Conservation (phyloP, 2,329 filamentous ascomycete genomes). For the Fusarium siculi region DNA sequence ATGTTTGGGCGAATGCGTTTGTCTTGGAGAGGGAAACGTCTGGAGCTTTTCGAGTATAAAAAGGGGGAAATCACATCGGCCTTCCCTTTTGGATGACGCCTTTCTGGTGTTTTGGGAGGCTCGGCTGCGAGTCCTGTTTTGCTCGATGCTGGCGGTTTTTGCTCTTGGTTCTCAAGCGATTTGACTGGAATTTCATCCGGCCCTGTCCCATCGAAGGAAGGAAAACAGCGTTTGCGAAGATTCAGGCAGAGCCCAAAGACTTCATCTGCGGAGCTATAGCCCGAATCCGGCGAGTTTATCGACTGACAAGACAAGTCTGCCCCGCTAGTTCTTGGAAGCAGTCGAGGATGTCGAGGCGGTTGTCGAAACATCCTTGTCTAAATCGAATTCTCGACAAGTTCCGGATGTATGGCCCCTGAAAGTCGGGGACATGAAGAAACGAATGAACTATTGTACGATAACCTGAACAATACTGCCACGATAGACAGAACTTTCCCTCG, state of each 20-base stretch:
- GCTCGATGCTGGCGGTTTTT: neutral
- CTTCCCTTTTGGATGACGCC: neutral
- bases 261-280: constrained; percentile 45
- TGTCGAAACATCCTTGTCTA: constrained; percentile 21
- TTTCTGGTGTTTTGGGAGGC: constrained; percentile 2
- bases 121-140: neutral
- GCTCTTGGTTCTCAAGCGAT: constrained; percentile 1
- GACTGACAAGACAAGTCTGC: neutral
- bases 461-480: constrained; percentile 21
- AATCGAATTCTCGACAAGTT: neutral
- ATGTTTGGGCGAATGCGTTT: constrained; percentile 15
- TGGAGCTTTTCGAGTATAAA: constrained; percentile 10
- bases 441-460: constrained; percentile 34
- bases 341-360: constrained; percentile 15
- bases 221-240: constrained; percentile 3
- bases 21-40: neutral
- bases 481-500: constrained; percentile 5
- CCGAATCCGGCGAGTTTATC: constrained; percentile 44
- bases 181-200: constrained; percentile 8
- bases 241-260: constrained; percentile 8
- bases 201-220: constrained; percentile 34
- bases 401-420: neutral
- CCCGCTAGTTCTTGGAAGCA: constrained; percentile 5
- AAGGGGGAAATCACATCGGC: constrained; percentile 24
- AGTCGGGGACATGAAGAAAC: constrained; percentile 19